Evolutionary conservation across 1,284 basidiomycete species (phyloP).

Genomic region (Gymnopus androsaceus): DNA sequence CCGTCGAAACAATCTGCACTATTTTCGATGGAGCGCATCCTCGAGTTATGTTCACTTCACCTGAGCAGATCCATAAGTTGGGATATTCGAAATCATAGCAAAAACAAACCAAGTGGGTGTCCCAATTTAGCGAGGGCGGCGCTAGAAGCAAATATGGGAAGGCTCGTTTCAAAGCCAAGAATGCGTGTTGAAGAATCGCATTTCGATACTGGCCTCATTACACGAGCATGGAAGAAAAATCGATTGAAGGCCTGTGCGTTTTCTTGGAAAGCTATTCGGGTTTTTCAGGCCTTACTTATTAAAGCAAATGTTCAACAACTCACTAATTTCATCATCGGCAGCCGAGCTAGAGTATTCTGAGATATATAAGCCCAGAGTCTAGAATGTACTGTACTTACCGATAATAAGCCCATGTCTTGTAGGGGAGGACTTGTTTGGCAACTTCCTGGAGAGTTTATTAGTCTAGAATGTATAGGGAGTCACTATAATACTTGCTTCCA

Average conservation of each 20-base stretch:
- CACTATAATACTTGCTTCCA: slow-evolving; percentile 55
- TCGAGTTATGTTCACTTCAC: slow-evolving; percentile 82
- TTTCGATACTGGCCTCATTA: slow-evolving; percentile 71
- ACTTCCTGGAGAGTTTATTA: slow-evolving; percentile 42
- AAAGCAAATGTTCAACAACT: slow-evolving; percentile 30
- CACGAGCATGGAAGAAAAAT: slow-evolving; percentile 81
- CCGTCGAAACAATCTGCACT: slow-evolving; percentile 88
- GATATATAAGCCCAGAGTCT: too few species aligned
- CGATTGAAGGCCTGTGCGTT: slow-evolving; percentile 76
- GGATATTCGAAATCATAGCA: neutral
- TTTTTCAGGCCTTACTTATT: neutral
- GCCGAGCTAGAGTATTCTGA: slow-evolving; percentile 83
- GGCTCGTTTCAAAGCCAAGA: slow-evolving; percentile 70
- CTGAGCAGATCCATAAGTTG: slow-evolving; percentile 31
- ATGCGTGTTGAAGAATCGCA: slow-evolving; percentile 79
- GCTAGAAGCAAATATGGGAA: slow-evolving; percentile 85
- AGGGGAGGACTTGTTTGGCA: slow-evolving; percentile 66
- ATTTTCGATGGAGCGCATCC: slow-evolving; percentile 73
- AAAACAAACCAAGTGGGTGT: slow-evolving; percentile 65
- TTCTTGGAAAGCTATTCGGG: slow-evolving; percentile 55
- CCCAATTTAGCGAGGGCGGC: slow-evolving; percentile 90
- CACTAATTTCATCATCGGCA: slow-evolving; percentile 80
- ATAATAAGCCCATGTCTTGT: too few species aligned
- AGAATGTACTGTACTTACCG: too few species aligned
- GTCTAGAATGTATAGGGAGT: neutral